These are phyloP conservation scores for Diplodia sapinea DNA, from an alignment of 2,329 filamentous ascomycete genomes.

Conservation along the genomic window DNA sequence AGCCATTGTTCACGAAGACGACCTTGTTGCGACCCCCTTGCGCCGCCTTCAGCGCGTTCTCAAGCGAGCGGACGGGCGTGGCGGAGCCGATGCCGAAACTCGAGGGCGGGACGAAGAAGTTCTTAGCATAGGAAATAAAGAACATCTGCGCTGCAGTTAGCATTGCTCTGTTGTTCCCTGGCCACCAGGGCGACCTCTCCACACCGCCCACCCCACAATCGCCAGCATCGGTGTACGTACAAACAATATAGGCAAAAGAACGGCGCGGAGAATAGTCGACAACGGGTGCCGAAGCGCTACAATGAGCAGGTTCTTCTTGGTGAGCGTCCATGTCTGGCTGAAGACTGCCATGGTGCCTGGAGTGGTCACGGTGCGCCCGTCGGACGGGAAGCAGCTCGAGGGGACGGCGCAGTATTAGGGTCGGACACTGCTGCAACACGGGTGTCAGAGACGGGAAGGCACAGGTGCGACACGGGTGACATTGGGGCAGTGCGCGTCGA, in stretches of 20 bases:
- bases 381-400: not conserved
- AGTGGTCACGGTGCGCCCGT: not conserved
- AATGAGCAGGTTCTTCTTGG: slow-evolving; percentile 63
- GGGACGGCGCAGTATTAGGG: not conserved
- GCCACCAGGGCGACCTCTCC: not conserved
- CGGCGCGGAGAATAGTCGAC: slow-evolving; percentile 61
- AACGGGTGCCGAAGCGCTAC: slow-evolving; percentile 60
- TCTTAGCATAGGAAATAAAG: slow-evolving; percentile 71
- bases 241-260: slow-evolving; percentile 63
- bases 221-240: slow-evolving; percentile 36
- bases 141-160: slow-evolving; percentile 47
- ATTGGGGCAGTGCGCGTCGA: slow-evolving; percentile 11
- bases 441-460: not conserved
- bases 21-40: slow-evolving; percentile 69
- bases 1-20: slow-evolving; percentile 78
- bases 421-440: not conserved
- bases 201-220: too few relatives aligned
- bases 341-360: slow-evolving; percentile 45
- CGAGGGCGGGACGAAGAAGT: slow-evolving; percentile 80
- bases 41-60: slow-evolving; percentile 66
- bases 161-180: not conserved
- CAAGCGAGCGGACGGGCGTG: slow-evolving; percentile 66
- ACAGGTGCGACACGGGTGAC: not conserved
- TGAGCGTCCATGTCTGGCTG: slow-evolving; percentile 62
- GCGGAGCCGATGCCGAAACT: slow-evolving; percentile 73